phyloP scores from a whole-genome alignment of 75 land plant species.

The Selaginella tamariscina region DNA sequence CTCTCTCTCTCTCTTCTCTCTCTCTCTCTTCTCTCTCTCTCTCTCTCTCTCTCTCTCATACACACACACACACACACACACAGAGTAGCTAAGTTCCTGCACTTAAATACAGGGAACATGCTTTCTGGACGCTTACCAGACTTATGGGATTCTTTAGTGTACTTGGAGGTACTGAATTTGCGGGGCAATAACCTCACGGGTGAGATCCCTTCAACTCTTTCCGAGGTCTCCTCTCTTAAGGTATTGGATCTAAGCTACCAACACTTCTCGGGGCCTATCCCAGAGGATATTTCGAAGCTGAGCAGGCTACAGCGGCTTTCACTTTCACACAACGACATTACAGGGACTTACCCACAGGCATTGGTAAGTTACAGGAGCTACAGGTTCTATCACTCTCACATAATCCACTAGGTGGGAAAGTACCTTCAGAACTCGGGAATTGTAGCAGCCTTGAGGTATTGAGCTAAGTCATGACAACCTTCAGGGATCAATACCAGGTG shows the following conservation, averaged over 20 bases:
- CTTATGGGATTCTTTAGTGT: conserved; percentile 30
- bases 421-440: neutral
- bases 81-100: no score
- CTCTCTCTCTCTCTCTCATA: no score
- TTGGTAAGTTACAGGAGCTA: neutral
- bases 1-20: no score
- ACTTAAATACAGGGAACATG: no score
- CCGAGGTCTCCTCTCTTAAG: conserved; percentile 34
- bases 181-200: conserved; percentile 53
- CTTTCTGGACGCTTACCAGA: conserved; percentile 59
- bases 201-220: conserved; percentile 42
- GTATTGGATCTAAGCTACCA: conserved; percentile 49
- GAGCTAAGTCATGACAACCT: neutral
- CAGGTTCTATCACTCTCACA: neutral
- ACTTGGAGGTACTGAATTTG: conserved; percentile 43
- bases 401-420: neutral
- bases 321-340: neutral
- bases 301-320: neutral
- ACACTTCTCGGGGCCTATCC: neutral
- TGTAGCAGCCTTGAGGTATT: neutral
- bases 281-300: neutral
- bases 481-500: neutral
- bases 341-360: neutral
- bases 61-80: no score
- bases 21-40: no score